Percentiles rank a stretch among this genome's conserved stretches.
Evolutionary conservation across 2,329 filamentous ascomycete genomes (phyloP).

Genomic region (Fusarium caatingaense): DNA sequence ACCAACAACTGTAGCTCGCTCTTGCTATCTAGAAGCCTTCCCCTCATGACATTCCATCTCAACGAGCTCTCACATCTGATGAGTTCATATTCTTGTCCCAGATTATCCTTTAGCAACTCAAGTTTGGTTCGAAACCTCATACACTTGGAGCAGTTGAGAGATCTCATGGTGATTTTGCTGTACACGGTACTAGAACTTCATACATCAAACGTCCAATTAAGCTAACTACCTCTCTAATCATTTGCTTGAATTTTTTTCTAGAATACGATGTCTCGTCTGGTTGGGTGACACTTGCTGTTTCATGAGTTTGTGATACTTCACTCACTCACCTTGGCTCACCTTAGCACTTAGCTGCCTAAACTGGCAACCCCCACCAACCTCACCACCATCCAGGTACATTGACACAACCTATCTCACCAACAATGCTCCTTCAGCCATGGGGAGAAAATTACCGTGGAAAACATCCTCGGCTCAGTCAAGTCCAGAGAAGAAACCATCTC

Average conservation of each 20-base stretch:
- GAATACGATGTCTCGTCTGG: too few species aligned
- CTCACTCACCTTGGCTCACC: constrained; percentile 8
- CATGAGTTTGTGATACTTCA: background rate
- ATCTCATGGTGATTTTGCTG: background rate
- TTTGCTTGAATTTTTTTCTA: too few species aligned
- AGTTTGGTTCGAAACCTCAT: background rate
- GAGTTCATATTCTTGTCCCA: too few species aligned
- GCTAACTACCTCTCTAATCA: background rate
- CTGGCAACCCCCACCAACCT: constrained; percentile 15
- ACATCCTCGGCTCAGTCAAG: constrained; percentile 40
- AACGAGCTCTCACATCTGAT: background rate
- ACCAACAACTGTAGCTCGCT: background rate
- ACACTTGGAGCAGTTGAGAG: background rate
- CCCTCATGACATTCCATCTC: background rate
- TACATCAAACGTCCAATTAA: background rate
- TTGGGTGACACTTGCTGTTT: background rate
- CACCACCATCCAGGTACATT: background rate
- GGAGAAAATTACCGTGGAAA: constrained; percentile 65
- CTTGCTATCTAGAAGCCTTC: background rate
- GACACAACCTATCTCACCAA: constrained; percentile 6
- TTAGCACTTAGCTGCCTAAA: constrained; percentile 15
- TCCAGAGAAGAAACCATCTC: constrained; percentile 8
- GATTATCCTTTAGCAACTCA: background rate
- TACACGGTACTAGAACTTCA: background rate
- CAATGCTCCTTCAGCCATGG: constrained; percentile 52